phyloP scores from a whole-genome alignment of 768 basidiomycete species.

The Suillus clintonianus region DNA sequence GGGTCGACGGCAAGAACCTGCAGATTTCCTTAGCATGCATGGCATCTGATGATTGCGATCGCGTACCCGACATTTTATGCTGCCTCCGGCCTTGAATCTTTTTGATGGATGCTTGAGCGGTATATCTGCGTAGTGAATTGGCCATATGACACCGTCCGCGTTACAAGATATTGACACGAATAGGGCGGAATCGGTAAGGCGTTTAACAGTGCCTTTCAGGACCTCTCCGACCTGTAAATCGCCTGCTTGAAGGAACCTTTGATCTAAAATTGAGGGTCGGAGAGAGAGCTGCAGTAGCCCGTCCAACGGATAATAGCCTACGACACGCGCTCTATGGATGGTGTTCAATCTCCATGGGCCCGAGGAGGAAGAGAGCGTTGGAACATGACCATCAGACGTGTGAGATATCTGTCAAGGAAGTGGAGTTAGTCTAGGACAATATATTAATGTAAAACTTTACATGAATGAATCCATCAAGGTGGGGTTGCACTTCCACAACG shows the following conservation, averaged over 20 bases:
- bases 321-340: conserved; percentile 61
- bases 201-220: conserved; percentile 80
- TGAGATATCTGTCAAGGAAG: conserved; percentile 77
- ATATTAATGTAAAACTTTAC: conserved; percentile 46
- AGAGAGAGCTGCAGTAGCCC: conserved; percentile 88
- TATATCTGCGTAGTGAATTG: conserved; percentile 94
- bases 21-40: not conserved
- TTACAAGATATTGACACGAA: conserved; percentile 87
- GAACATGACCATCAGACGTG: conserved; percentile 81
- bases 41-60: conserved; percentile 34
- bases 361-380: conserved; percentile 66
- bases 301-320: conserved; percentile 83
- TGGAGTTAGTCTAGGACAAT: conserved; percentile 9
- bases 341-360: conserved; percentile 83
- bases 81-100: conserved; percentile 62
- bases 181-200: conserved; percentile 74
- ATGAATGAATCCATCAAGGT: conserved; percentile 80
- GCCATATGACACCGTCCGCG: conserved; percentile 93
- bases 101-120: conserved; percentile 82
- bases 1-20: conserved; percentile 77
- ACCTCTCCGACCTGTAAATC: conserved; percentile 86
- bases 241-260: conserved; percentile 80
- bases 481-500: conserved; percentile 61
- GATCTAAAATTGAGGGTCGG: conserved; percentile 78
- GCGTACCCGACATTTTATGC: conserved; percentile 83